Evolutionary conservation across 441 rosid species (phyloP).

Genomic region (Bruguiera hainesii): DNA sequence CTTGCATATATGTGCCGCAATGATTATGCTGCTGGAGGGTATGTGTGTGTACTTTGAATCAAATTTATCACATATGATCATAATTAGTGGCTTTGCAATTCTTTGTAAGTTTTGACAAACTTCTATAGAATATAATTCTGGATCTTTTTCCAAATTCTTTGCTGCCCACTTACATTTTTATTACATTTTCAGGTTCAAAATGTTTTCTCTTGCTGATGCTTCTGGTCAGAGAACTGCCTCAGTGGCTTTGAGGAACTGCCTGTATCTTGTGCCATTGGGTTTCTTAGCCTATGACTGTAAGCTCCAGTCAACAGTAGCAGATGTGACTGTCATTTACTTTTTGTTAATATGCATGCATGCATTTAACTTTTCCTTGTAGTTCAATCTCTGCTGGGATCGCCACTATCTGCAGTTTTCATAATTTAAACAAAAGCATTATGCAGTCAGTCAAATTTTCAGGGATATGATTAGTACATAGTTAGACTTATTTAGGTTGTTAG

Average conservation of each 20-base stretch:
- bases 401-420: not conserved
- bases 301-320: conserved; percentile 26
- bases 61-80: not conserved
- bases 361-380: too few relatives aligned
- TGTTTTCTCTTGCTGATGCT: conserved; percentile 86
- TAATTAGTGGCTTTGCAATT: conserved; percentile 5
- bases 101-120: not conserved
- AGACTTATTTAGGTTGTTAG: not conserved
- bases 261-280: conserved; percentile 84
- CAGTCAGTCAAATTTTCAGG: not conserved
- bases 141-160: not conserved
- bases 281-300: conserved; percentile 83
- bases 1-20: conserved; percentile 80
- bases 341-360: not conserved
- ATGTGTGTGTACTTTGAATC: conserved; percentile 24
- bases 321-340: not conserved
- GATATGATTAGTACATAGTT: not conserved
- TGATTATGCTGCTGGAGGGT: conserved; percentile 99
- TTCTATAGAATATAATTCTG: not conserved
- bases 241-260: conserved; percentile 84
- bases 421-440: not conserved
- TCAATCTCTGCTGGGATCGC: not conserved
- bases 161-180: not conserved
- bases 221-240: conserved; percentile 74
- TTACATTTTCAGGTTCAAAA: conserved; percentile 59